phyloP scores from a whole-genome alignment of 192 early-diverging fungal species.

The Coemansia interrupta region DNA sequence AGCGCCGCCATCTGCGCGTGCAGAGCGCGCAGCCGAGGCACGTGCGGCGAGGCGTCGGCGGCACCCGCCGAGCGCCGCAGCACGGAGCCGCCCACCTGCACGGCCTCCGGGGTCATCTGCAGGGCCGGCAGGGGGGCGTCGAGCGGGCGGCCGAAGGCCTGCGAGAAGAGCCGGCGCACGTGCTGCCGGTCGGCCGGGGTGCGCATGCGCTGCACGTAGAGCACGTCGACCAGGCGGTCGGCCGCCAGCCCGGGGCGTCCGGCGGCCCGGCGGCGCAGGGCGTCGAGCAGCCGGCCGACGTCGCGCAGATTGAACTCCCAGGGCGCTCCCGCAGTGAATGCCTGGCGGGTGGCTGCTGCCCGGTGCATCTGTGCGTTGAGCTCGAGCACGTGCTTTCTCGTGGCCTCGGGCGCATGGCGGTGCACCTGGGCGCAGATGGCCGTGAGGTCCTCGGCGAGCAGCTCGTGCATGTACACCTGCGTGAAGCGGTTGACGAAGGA shows the following conservation, averaged over 20 bases:
- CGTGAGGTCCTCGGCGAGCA: slow-evolving; percentile 72
- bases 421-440: slow-evolving; percentile 64
- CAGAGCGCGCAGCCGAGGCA: slow-evolving; percentile 68
- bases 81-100: slow-evolving; percentile 65
- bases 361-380: slow-evolving; percentile 89
- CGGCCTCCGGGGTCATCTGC: slow-evolving; percentile 47
- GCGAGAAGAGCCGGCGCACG: slow-evolving; percentile 56
- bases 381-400: slow-evolving; percentile 50
- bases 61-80: slow-evolving; percentile 47
- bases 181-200: slow-evolving; percentile 67
- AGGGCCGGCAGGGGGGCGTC: slow-evolving; percentile 24
- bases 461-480: slow-evolving; percentile 85
- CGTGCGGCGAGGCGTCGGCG: slow-evolving; percentile 54
- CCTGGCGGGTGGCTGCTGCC: slow-evolving; percentile 73
- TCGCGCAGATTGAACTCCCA: slow-evolving; percentile 99
- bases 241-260: slow-evolving; percentile 15
- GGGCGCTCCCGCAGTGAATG: slow-evolving; percentile 75
- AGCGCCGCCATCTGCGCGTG: slow-evolving; percentile 63
- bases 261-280: slow-evolving; percentile 34
- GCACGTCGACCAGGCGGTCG: slow-evolving; percentile 65
- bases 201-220: slow-evolving; percentile 90
- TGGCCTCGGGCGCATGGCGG: no score
- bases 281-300: slow-evolving; percentile 91
- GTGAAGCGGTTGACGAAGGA: slow-evolving; percentile 98
- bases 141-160: slow-evolving; percentile 52